phyloP scores from a whole-genome alignment of 441 rosid species.

The Erodium moschatum region DNA sequence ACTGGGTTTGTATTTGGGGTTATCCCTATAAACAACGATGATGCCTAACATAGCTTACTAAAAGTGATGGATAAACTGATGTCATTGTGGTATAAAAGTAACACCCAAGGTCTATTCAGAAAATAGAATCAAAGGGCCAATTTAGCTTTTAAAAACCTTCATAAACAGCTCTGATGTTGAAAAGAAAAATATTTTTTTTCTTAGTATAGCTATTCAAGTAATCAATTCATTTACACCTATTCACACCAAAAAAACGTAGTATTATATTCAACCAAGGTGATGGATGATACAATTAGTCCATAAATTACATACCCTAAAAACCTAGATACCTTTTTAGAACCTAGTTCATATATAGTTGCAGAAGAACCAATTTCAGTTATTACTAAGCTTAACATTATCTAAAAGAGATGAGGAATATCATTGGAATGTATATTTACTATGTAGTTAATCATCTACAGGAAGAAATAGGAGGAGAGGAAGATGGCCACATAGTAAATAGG shows the following conservation, averaged over 20 bases:
- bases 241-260: no score
- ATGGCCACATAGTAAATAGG: conserved; percentile 56
- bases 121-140: neutral
- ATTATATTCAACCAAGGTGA: no score
- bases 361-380: no score
- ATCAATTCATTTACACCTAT: neutral
- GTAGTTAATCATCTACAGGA: conserved; percentile 38
- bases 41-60: neutral
- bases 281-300: neutral
- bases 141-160: neutral
- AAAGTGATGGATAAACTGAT: neutral
- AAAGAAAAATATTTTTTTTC: no score
- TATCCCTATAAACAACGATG: no score
- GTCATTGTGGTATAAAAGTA: neutral
- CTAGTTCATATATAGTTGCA: no score
- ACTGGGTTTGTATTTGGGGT: no score
- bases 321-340: neutral
- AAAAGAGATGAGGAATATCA: neutral
- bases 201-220: neutral
- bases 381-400: neutral
- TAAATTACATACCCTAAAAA: neutral
- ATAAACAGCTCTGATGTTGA: neutral
- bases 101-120: neutral
- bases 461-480: conserved; percentile 50
- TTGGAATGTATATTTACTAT: conserved; percentile 2